Evolutionary conservation across 23 red algal genomes (phyloP), one percentile per base, ranked within the genome.

Genomic region (Gracilariopsis chorda): DNA sequence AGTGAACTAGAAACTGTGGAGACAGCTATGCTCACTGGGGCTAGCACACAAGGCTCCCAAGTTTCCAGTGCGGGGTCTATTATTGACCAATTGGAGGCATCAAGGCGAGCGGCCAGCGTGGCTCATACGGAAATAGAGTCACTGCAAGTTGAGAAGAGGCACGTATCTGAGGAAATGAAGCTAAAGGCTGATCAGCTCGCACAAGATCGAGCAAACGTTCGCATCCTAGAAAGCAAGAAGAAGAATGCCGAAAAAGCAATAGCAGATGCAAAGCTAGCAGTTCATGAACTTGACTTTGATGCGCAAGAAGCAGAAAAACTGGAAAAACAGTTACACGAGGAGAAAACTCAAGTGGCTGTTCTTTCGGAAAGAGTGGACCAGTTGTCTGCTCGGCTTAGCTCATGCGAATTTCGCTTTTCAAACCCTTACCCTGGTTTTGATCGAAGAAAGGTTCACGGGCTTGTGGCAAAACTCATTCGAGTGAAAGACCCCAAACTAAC

Each of bases 251-350:
- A 94, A 36, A 84, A 94, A 47, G 90, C 90, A 1, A 90, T 94
- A 27, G 32, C 86, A 43, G 71, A 89, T 14, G 90, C 86, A 1
- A 95, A 93, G 51, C 25, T 98, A 51, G 73, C 82, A 41, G 81
- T 98, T 49, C 92, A 95, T 52, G 96, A 98, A 72, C 57, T 98
- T 13, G 96, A 98, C 49, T 98, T 93, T 39, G 93, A 95, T 62
- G 77, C 42, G 16, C 47, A 67, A 30, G 93, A 61, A 42, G 85
- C 93, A 16, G 88, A 88, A 60, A 65, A 32, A 19, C 29, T 95
- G 21, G 13, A 77, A 8, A 10, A 65, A 39, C 65, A 85, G 58
- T 61, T 77, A 45, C 12, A 78, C 48, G 76, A 67, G 13, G 90
- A 92, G 28, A 80, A 90, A 76, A 51, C 46, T 3, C 43, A 48